A percentile compares a stretch with the other conserved stretches of the same genome.
Conservation (phyloP, 1,284 basidiomycete genomes). For the Schizophyllum amplum region DNA sequence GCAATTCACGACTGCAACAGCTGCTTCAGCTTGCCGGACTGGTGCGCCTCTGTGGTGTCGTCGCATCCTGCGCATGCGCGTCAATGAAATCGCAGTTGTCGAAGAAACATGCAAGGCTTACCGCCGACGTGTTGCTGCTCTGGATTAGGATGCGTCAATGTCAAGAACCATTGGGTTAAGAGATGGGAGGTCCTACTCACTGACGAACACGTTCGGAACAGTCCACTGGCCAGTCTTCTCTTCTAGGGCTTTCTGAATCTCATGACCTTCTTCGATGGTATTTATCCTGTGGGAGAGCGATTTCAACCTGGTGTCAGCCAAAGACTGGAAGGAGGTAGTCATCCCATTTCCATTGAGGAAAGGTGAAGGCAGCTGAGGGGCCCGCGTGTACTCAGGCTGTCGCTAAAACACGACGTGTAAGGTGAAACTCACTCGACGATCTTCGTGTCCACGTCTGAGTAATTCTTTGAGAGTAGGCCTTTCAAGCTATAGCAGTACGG, state of each 20-base stretch:
- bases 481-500: constrained; percentile 58
- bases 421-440: constrained; percentile 48
- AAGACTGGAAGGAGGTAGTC: too few relatives aligned
- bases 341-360: too few relatives aligned
- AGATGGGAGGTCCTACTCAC: constrained; percentile 30
- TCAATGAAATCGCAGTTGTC: neutral
- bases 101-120: constrained; percentile 14
- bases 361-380: too few relatives aligned
- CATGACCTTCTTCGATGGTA: constrained; percentile 40
- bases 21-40: constrained; percentile 24
- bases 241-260: constrained; percentile 52
- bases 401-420: too few relatives aligned
- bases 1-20: constrained; percentile 24
- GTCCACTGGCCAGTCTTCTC: constrained; percentile 54
- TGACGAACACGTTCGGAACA: constrained; percentile 65
- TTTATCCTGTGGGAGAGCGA: constrained; percentile 31
- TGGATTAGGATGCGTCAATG: constrained; percentile 17
- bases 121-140: constrained; percentile 54
- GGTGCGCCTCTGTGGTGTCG: constrained; percentile 26
- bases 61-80: constrained; percentile 35
- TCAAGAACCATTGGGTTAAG: neutral
- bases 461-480: constrained; percentile 39
- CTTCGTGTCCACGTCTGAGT: constrained; percentile 37
- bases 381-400: too few relatives aligned
- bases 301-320: too few relatives aligned